Conservation (phyloP, 768 basidiomycete species). For the Lactifluus echinatus region DNA sequence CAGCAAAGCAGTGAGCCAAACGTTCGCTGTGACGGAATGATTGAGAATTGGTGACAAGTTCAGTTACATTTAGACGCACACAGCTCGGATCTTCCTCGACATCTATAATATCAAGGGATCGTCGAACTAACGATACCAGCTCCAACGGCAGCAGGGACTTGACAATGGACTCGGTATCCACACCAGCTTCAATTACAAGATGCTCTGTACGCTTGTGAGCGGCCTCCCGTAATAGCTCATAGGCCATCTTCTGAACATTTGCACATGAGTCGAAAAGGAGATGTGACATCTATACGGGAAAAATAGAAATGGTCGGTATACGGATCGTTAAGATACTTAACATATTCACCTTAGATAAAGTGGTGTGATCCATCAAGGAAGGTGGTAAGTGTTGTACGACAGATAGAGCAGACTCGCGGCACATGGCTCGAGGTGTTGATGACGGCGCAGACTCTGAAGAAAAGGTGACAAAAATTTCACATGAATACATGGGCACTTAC, state of each 20-base stretch:
- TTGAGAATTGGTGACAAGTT: background rate
- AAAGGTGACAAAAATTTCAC: background rate
- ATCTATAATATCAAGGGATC: conserved; percentile 33
- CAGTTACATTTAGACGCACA: background rate
- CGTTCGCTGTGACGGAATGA: conserved; percentile 29
- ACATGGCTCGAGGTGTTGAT: conserved; percentile 56
- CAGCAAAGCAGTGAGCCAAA: conserved; percentile 74
- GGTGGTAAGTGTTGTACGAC: conserved; percentile 60
- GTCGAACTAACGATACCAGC: conserved; percentile 54
- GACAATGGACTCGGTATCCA: conserved; percentile 53
- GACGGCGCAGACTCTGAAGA: conserved; percentile 18
- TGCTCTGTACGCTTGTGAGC: conserved; percentile 71
- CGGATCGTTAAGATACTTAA: background rate
- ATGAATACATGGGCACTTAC: conserved; percentile 30
- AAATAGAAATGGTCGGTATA: background rate
- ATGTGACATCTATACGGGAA: conserved; percentile 58
- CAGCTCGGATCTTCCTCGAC: conserved; percentile 32
- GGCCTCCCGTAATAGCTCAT: conserved; percentile 60
- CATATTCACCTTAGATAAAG: conserved; percentile 49
- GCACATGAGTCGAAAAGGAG: conserved; percentile 56
- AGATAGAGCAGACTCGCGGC: conserved; percentile 57
- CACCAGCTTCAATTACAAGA: conserved; percentile 79
- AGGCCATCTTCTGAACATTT: conserved; percentile 70
- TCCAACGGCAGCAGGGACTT: conserved; percentile 55
- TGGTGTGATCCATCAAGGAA: conserved; percentile 52